Evolutionary conservation across 768 basidiomycete species (phyloP).

Genomic region (Cubamyces sp.): DNA sequence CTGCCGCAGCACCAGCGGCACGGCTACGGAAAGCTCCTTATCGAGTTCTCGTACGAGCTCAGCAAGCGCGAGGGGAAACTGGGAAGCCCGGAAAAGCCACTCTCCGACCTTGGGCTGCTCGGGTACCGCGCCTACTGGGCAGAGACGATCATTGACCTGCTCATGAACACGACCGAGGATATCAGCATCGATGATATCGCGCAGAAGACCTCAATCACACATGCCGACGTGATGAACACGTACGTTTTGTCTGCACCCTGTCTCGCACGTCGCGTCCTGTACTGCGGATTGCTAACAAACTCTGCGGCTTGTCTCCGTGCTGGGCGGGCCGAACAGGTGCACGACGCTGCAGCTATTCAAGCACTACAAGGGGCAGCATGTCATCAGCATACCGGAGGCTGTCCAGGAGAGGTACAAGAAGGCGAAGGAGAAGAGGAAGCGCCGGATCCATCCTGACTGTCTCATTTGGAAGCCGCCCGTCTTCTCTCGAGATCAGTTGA

Average conservation of each 20-base stretch:
- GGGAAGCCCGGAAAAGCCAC: constrained; percentile 97
- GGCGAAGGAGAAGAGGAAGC: constrained; percentile 73
- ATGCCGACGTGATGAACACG: constrained; percentile 98
- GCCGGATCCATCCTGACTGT: constrained; percentile 76
- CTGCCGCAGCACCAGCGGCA: constrained; percentile 97
- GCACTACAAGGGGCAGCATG: constrained; percentile 93
- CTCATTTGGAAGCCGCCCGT: constrained; percentile 96
- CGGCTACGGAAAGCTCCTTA: constrained; percentile 93
- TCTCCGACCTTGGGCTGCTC: constrained; percentile 91
- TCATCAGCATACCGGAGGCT: constrained; percentile 89
- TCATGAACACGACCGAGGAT: constrained; percentile 70
- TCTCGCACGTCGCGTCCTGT: neutral
- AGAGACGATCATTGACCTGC: constrained; percentile 90
- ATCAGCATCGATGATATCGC: constrained; percentile 97
- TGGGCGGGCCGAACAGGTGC: constrained; percentile 56
- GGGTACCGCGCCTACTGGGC: constrained; percentile 97
- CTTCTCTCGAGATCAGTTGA: constrained; percentile 86
- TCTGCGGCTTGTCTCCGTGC: constrained; percentile 7
- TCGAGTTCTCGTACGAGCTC: constrained; percentile 98
- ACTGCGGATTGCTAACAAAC: constrained; percentile 25
- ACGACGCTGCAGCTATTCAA: constrained; percentile 94
- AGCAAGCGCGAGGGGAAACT: constrained; percentile 96
- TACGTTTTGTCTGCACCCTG: constrained; percentile 47
- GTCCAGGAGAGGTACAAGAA: constrained; percentile 92
- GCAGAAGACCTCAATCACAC: constrained; percentile 92